phyloP scores from a whole-genome alignment of 2,329 filamentous ascomycete species.

The Waltergamsia citrina region DNA sequence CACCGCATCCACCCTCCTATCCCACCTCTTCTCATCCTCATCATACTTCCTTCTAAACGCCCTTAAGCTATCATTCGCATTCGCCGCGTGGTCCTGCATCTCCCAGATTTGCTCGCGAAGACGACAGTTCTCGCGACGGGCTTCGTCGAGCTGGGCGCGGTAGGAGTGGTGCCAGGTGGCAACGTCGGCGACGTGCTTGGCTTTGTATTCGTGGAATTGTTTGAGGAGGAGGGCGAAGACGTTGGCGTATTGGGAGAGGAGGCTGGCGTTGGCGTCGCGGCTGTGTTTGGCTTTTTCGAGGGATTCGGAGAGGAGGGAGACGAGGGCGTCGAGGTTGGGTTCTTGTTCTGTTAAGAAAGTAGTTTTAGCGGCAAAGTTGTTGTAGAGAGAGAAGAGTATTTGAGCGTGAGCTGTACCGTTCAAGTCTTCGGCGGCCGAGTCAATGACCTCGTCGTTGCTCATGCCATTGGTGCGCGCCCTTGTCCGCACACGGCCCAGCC shows the following conservation, averaged over 20 bases:
- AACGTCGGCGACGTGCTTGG: slow-evolving; percentile 51
- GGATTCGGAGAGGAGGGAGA: slow-evolving; percentile 51
- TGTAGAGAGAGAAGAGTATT: background rate
- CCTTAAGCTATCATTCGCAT: slow-evolving; percentile 48
- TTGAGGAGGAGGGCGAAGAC: slow-evolving; percentile 48
- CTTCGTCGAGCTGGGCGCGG: slow-evolving; percentile 54
- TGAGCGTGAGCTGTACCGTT: slow-evolving; percentile 31
- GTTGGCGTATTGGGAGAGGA: slow-evolving; percentile 48
- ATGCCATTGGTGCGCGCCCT: slow-evolving; percentile 42
- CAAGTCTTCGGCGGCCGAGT: slow-evolving; percentile 44
- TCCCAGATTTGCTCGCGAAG: slow-evolving; percentile 59
- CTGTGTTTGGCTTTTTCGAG: slow-evolving; percentile 52
- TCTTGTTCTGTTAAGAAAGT: slow-evolving; percentile 37
- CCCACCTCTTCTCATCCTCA: slow-evolving; percentile 44
- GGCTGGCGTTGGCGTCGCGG: slow-evolving; percentile 49
- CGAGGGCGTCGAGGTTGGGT: slow-evolving; percentile 49
- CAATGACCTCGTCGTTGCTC: slow-evolving; percentile 49
- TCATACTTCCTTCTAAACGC: slow-evolving; percentile 47
- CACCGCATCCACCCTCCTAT: slow-evolving; percentile 40
- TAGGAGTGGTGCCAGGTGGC: slow-evolving; percentile 58
- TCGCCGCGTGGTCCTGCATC: slow-evolving; percentile 51
- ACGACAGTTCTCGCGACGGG: slow-evolving; percentile 52
- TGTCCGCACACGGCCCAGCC: slow-evolving; percentile 50
- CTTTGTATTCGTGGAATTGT: slow-evolving; percentile 58
- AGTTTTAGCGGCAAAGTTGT: background rate